These are phyloP conservation scores for Mayamaea pseudoterrestris DNA, from an alignment of 108 stramenopile species.

Conservation along the genomic window DNA sequence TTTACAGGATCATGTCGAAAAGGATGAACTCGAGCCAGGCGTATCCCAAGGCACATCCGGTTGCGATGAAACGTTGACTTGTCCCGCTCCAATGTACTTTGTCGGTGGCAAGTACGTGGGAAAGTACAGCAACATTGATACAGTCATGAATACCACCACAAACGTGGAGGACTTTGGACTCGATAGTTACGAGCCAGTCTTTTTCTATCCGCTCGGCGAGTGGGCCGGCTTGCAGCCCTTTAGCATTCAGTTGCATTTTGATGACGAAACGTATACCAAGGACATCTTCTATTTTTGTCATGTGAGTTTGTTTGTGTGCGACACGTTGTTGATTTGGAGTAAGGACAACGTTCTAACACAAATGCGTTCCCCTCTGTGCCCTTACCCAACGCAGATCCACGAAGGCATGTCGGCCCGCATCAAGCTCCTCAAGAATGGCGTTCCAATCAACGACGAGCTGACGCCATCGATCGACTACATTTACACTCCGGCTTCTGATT, in stretches of 20 bases:
- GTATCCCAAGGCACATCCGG: slow-evolving; percentile 8
- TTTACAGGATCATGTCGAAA: slow-evolving; percentile 67
- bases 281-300: slow-evolving; percentile 94
- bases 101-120: slow-evolving; percentile 44
- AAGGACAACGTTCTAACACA: background rate
- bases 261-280: slow-evolving; percentile 22
- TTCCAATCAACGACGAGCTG: slow-evolving; percentile 16
- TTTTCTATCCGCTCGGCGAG: slow-evolving; percentile 57
- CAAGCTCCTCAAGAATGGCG: slow-evolving; percentile 46
- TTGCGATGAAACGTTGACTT: slow-evolving; percentile 26
- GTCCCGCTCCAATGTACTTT: slow-evolving; percentile 80
- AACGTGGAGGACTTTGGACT: slow-evolving; percentile 58
- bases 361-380: background rate
- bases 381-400: slow-evolving; percentile 9
- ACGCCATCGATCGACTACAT: slow-evolving; percentile 35
- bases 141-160: slow-evolving; percentile 2
- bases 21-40: slow-evolving; percentile 73
- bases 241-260: slow-evolving; percentile 46
- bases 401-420: slow-evolving; percentile 21
- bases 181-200: slow-evolving; percentile 71
- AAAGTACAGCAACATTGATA: slow-evolving; percentile 30
- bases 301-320: slow-evolving; percentile 19
- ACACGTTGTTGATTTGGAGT: background rate
- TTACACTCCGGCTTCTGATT: slow-evolving; percentile 12
- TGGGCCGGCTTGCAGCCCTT: slow-evolving; percentile 56